Evolutionary conservation across 2,329 filamentous ascomycete genomes (phyloP).

Genomic region (Phoma herbarum): DNA sequence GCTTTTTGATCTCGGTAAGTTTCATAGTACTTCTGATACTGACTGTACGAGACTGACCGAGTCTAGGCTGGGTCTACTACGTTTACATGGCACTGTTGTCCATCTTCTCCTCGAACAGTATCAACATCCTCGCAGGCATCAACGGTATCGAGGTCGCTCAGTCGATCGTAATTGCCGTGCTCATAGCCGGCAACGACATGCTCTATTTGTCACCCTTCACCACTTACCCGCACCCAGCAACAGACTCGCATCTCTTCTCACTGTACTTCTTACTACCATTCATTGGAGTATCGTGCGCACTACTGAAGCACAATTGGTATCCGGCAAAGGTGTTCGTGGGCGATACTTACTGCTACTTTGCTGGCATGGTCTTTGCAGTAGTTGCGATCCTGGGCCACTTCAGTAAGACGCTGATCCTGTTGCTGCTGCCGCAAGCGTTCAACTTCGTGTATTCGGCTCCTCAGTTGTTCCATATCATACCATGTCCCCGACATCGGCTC

Average conservation of each 20-base stretch:
- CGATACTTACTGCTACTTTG: constrained; percentile 99
- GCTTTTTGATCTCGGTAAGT: constrained; percentile 76
- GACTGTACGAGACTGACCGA: constrained; percentile 27
- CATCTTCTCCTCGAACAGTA: constrained; percentile 98
- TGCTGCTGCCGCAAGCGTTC: constrained; percentile 93
- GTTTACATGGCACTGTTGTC: constrained; percentile 94
- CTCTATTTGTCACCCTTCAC: constrained; percentile 81
- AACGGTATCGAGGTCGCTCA: constrained; percentile 98
- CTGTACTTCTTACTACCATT: constrained; percentile 95
- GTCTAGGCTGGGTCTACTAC: constrained; percentile 73
- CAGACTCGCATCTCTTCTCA: constrained; percentile 94
- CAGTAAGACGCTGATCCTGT: constrained; percentile 90
- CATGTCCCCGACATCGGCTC: constrained; percentile 90
- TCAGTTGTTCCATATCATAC: constrained; percentile 88
- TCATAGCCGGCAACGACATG: constrained; percentile 85
- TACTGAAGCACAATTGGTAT: constrained; percentile 94
- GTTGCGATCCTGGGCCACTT: constrained; percentile 98
- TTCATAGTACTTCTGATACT: neutral
- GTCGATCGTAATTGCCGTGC: constrained; percentile 85
- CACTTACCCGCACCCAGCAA: constrained; percentile 87
- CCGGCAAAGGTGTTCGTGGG: constrained; percentile 95
- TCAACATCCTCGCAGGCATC: constrained; percentile 99
- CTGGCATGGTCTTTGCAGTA: constrained; percentile 97
- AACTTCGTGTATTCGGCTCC: constrained; percentile 95
- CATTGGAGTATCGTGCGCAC: constrained; percentile 86